Evolutionary conservation across 495 filamentous ascomycete species (phyloP), one percentile per base, ranked within the genome.

Genomic region (Barbatosphaeria neglecta): DNA sequence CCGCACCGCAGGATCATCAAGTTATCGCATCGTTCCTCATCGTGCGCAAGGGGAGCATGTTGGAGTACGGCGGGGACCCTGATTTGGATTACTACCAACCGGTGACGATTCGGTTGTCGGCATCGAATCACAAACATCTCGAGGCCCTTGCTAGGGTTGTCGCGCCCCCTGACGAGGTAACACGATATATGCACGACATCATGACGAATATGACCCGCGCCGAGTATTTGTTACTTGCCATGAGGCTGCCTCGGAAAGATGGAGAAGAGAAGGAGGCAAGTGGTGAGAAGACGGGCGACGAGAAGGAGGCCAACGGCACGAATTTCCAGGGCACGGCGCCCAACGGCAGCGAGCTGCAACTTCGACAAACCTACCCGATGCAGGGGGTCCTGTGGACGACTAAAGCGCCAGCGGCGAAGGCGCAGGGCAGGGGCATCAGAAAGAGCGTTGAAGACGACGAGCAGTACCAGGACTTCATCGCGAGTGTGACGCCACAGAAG

Each of bases 71-170:
- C 28, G 69, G 66, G 2, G 70, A 77, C 43, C 71, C 69, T 17
- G 70, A 45, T 48, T 73, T 59, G 63, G 87, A 90, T 49, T 94
- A 92, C 64, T 96, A 93, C 60, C 87, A 95, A 54, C 87, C 90
- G 2, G 71, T 96, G 23, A 96, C 92, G 0, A 78, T 94, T 45
- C 80, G 86, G 40, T 72, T 94, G 38, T 76, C 77, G 50, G 72
- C 81, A 17, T 66, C 73, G 16, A 74, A 77, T 40, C 69, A 76
- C 8, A 74, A 76, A 47, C 69, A 83, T 33, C 74, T 93, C 6
- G 82, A 89, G 39, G 74, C 78, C n/a, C 61, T 95, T n/a, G 68
- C 74, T 27, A 78, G 78, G 15, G 81, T 87, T n/a, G 85, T 94
- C 18, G 83, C 82, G 37, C 84, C 86, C 13, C 65, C 74, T 23